Conservation (phyloP, 2,329 filamentous ascomycete genomes). For the Tolypocladium paradoxum region DNA sequence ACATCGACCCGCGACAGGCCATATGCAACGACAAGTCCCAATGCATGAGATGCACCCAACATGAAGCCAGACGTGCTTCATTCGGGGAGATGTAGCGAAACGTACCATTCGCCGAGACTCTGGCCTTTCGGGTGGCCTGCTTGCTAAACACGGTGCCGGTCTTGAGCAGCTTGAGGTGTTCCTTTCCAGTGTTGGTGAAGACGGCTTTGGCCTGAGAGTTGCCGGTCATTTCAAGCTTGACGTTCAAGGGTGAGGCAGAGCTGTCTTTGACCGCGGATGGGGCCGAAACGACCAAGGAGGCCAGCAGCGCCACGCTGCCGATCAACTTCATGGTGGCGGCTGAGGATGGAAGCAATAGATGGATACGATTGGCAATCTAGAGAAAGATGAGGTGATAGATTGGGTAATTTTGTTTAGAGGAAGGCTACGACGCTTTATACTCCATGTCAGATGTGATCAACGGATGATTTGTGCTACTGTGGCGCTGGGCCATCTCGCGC, state of each 20-base stretch:
- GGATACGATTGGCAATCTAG: too few species aligned
- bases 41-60: too few species aligned
- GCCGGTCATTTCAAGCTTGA: conserved; percentile 33
- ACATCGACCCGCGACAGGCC: too few species aligned
- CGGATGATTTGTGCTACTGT: too few species aligned
- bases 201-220: conserved; percentile 42
- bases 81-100: not conserved
- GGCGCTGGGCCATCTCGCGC: too few species aligned
- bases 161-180: conserved; percentile 38
- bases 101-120: conserved; percentile 35
- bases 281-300: conserved; percentile 22
- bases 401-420: too few species aligned
- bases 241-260: conserved; percentile 27
- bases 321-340: conserved; percentile 26
- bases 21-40: too few species aligned
- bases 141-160: conserved; percentile 41
- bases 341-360: not conserved
- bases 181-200: conserved; percentile 40
- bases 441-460: too few species aligned
- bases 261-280: conserved; percentile 14
- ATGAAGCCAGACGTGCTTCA: too few species aligned
- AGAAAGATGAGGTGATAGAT: too few species aligned
- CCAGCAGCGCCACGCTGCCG: conserved; percentile 20
- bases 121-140: conserved; percentile 40
- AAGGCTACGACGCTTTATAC: too few species aligned